A percentile compares a stretch with the other conserved stretches of the same genome.
Evolutionary conservation across 805 yeast genomes (phyloP).

Genomic region (Candida manassasensis): DNA sequence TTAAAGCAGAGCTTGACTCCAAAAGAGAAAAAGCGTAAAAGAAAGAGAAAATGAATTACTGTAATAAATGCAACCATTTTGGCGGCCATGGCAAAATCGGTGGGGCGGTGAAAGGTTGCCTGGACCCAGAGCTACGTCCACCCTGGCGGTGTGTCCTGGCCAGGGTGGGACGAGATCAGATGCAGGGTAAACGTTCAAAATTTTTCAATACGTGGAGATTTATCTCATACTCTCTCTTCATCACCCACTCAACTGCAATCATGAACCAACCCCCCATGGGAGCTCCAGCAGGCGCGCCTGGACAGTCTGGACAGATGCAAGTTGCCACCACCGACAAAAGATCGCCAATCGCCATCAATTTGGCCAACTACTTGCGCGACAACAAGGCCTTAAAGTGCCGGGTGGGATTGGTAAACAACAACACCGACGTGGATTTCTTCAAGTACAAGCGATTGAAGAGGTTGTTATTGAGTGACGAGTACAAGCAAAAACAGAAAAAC

Average conservation of each 20-base stretch:
- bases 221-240: too few species aligned
- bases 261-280: slow-evolving; percentile 3
- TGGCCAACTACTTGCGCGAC: slow-evolving; percentile 69
- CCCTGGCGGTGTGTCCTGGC: too few species aligned
- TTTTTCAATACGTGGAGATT: slow-evolving; percentile 5
- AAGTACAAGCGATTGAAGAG: slow-evolving; percentile 78
- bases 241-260: background rate
- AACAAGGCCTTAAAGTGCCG: slow-evolving; percentile 72
- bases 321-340: slow-evolving; percentile 16
- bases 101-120: too few species aligned
- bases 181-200: background rate
- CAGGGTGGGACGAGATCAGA: too few species aligned
- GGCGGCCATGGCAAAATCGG: too few species aligned
- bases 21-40: too few species aligned
- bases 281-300: slow-evolving; percentile 2
- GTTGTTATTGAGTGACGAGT: slow-evolving; percentile 71
- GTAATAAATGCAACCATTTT: too few species aligned
- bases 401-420: slow-evolving; percentile 68
- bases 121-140: too few species aligned
- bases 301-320: slow-evolving; percentile 8
- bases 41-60: too few species aligned
- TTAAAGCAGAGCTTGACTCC: too few species aligned
- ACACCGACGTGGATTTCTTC: slow-evolving; percentile 73
- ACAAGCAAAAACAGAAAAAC: slow-evolving; percentile 46
- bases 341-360: slow-evolving; percentile 54